Conservation (phyloP, 306 rosid species). For the Hippophae rhamnoides region DNA sequence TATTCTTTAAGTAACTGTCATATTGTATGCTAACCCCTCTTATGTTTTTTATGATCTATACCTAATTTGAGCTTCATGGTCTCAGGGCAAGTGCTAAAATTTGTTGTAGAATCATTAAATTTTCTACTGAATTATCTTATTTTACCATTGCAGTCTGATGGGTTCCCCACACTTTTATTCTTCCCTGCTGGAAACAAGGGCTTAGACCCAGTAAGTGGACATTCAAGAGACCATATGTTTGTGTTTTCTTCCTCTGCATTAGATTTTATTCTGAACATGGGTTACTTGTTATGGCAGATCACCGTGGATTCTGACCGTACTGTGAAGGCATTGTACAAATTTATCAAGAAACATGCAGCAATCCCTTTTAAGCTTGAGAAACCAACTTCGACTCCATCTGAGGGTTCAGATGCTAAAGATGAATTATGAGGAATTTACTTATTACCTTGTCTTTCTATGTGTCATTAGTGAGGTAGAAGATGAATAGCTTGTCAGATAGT, state of each 20-base stretch:
- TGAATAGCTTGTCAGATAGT: constrained; percentile 17
- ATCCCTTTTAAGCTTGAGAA: constrained; percentile 96
- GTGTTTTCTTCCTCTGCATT: not conserved
- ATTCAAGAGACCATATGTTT: not conserved
- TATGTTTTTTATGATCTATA: no score
- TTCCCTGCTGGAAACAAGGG: constrained; percentile 67
- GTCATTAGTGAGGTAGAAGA: constrained; percentile 12
- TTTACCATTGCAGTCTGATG: constrained; percentile 40
- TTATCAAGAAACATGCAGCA: constrained; percentile 84
- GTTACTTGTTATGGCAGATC: constrained; percentile 41
- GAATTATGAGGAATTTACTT: constrained; percentile 45
- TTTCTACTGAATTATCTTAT: not conserved
- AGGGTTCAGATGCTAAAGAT: constrained; percentile 47
- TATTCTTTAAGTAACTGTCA: no score
- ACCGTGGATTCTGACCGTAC: constrained; percentile 83
- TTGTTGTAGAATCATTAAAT: not conserved
- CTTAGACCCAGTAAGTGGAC: constrained; percentile 50
- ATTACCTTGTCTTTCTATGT: constrained; percentile 8
- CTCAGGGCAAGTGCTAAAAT: no score
- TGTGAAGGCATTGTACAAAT: constrained; percentile 90
- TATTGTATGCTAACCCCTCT: no score
- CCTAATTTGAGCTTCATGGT: no score
- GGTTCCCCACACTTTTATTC: constrained; percentile 53
- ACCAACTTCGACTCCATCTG: constrained; percentile 44
- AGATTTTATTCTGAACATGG: not conserved